Percentiles rank a stretch among this genome's conserved stretches.
Evolutionary conservation across 2,329 filamentous ascomycete species (phyloP).

Genomic region (Aspergillus sp.): DNA sequence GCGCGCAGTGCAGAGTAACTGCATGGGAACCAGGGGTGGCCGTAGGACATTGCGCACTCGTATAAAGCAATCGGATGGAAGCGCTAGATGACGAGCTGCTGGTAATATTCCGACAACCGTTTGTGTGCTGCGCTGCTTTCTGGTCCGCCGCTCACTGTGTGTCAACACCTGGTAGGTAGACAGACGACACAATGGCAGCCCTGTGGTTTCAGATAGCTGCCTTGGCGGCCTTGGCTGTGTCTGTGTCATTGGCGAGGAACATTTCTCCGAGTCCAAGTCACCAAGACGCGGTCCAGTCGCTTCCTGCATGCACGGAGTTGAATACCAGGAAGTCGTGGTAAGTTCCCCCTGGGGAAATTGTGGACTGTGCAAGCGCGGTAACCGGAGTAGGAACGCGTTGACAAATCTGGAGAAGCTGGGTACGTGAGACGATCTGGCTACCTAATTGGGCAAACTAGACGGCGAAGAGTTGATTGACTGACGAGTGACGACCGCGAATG

Average conservation of each 20-base stretch:
- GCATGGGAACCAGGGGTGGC: not conserved
- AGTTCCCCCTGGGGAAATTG: not conserved
- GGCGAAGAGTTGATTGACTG: too few relatives aligned
- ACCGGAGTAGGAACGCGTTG: not conserved
- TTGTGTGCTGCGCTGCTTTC: not conserved
- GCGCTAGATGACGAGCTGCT: not conserved
- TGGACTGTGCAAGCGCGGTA: not conserved
- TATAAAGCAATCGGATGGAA: not conserved
- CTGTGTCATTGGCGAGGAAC: not conserved
- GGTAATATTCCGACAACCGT: not conserved
- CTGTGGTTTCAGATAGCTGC: not conserved
- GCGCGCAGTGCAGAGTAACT: not conserved
- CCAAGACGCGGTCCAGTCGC: too few relatives aligned
- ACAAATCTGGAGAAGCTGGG: not conserved
- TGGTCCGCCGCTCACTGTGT: too few relatives aligned
- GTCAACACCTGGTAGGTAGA: not conserved
- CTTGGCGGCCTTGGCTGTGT: not conserved
- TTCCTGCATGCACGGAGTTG: not conserved
- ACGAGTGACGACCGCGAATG: not conserved
- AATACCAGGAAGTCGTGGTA: slow-evolving; percentile 6
- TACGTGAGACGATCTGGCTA: not conserved
- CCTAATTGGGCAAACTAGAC: too few relatives aligned
- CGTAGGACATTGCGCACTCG: not conserved
- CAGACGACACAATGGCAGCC: not conserved
- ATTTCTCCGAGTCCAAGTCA: not conserved